Conservation (phyloP, 2,329 filamentous ascomycete genomes). For the Metarhizium anisopliae region DNA sequence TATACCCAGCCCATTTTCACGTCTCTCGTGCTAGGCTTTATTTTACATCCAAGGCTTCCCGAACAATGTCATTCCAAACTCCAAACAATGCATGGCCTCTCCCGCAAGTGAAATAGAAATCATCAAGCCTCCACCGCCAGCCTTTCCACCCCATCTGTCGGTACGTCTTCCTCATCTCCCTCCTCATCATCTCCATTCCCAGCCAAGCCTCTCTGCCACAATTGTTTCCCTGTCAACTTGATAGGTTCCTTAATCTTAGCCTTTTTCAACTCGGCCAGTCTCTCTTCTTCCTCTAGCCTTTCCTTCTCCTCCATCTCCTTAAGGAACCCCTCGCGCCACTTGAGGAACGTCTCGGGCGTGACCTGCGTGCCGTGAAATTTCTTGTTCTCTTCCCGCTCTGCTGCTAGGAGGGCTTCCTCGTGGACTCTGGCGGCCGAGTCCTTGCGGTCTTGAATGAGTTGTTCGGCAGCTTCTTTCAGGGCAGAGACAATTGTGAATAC, state of each 20-base stretch:
- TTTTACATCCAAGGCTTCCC: neutral
- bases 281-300: constrained; percentile 61
- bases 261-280: constrained; percentile 75
- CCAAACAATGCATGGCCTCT: neutral
- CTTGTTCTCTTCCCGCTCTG: constrained; percentile 86
- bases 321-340: constrained; percentile 72
- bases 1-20: neutral
- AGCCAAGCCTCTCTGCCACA: constrained; percentile 69
- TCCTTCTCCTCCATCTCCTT: constrained; percentile 73
- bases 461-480: constrained; percentile 85
- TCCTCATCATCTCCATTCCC: constrained; percentile 58
- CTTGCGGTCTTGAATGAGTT: constrained; percentile 66
- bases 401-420: constrained; percentile 46
- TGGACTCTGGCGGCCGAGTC: constrained; percentile 49
- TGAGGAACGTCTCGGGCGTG: constrained; percentile 74
- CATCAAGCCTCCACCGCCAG: constrained; percentile 53
- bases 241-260: constrained; percentile 66
- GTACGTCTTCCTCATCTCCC: constrained; percentile 54
- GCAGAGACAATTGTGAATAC: constrained; percentile 82
- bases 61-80: constrained; percentile 2
- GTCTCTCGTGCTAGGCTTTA: neutral
- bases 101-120: neutral
- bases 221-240: constrained; percentile 62
- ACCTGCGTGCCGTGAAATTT: constrained; percentile 92
- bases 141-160: constrained; percentile 56